Base-by-base conservation (phyloP, 257 asterid species). In the Penstemon davidsonii region DNA sequence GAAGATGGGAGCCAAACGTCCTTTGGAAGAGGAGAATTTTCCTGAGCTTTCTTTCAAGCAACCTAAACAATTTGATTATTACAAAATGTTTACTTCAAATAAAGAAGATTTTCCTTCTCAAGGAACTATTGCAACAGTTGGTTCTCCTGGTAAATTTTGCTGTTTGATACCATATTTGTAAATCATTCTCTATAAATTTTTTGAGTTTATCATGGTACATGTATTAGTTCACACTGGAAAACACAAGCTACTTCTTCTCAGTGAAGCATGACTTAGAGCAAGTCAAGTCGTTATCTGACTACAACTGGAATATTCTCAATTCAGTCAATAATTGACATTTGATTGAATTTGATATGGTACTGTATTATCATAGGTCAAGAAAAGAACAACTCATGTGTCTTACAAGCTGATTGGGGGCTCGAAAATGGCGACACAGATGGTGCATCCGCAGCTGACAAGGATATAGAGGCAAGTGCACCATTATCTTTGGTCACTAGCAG, bases 1-100 rank as follows among this genome's bases (percentile, higher is more conserved):
- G 75, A 74, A 67, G 44, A 91, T 91, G 97, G 95, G 89, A 62
- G 69, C 79, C 66, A 88, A 91, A 73, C 82, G 97, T 53, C 85
- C 87, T 36, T 75, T 73, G 8, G 84, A 82, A 64, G 86, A 75
- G 18, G 80, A 71, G 66, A 78, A 81, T 50, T 69, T 71, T 68
- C 82, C 79, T 46, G 86, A 75, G 67, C 73, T 83, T 60, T 67
- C 96, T 64, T 70, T 77, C 64, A 81, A 86, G 82, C 89, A 82
- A 50, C 84, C 82, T 33, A 85, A 86, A 73, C 95, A 75, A 66
- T 69, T 68, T 25, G 87, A 76, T 53, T 74, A 55, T 43, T 69
- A 65, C 42, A 74, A 70, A 42, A 78, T 67, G 43, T 69, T 72
- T 45, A 65, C 51, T 33, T 47, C 78, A 0, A 65, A 62, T 70